Evolutionary conservation across 2,329 filamentous ascomycete species (phyloP), one percentile per base, ranked within the genome.

Genomic region (Colletotrichum incanum): DNA sequence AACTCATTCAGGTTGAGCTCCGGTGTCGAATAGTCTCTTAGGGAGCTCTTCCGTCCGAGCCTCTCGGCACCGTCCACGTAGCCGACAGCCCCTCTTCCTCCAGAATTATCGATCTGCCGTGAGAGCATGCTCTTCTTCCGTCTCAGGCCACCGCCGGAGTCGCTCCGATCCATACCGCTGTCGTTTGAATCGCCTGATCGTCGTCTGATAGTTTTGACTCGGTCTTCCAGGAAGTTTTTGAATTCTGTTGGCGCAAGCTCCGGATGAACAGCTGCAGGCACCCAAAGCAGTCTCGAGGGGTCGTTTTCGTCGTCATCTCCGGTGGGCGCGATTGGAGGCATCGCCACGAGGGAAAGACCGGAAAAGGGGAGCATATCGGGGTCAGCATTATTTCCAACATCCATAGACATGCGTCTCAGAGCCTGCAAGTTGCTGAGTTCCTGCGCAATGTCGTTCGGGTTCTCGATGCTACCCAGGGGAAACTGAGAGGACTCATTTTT

Each of bases 81-180:
- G 49, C 90, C 91, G 47, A 90, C 87, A 23, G 83, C 86, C 31
- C 84, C 86, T 71, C 84, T 84, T 0, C 88, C 88, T 11, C 88
- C 87, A 5, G 91, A 90, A 75, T 90, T 93, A 76, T 98, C 93
- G 71, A 99, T 93, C 80, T 98, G 95, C 70, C 93, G 90, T 7
- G 96, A 98, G 6, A 99, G 87, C 94, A 97, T 98, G 0, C 96
- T 98, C 82, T 96, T 98, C 82, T 97, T 98, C 77, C 96, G 90
- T 76, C 92, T 89, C 74, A 98, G 80, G 16, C 71, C 71, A 49
- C 93, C 89, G 20, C 89, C 89, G 80, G 83, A 89, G 82, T 82
- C 87, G 81, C 73, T 90, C 85, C 78, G 89, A 73, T 76, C 87
- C 75, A 84, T 71, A 64, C 88, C 84, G 74, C 75, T 76, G 11